Base-by-base conservation (phyloP, 345 rosid species). In the Melaleuca quinquenervia region DNA sequence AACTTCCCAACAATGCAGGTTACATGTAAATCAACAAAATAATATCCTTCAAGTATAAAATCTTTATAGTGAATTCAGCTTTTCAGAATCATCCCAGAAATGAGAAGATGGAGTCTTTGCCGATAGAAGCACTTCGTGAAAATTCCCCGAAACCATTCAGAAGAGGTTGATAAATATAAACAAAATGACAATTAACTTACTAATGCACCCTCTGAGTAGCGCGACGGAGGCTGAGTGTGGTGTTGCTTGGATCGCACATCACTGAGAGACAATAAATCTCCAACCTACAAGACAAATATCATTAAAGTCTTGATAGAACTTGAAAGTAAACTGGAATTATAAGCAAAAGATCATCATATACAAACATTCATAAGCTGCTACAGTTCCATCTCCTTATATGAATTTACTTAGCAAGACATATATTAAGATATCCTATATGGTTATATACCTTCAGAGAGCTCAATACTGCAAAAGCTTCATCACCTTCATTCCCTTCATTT, bases 191-290 rank as follows among this genome's bases (percentile, higher is more conserved):
- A 84, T 51, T 51, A 85, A 56, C 52, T 83, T 94, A 97, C 99
- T 96, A 97, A 89, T 89, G 99, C 93, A 85, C 93, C 98, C 90
- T 97, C 99, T 13, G 95, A 93, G 91, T 94, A 97, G 91, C 96
- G 99, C 54, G 95, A 85, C 84, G 98, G 94, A 88, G 93, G 97
- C 89, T 93, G 94, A 24, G 98, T 97, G 90, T 90, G 85, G 90
- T 96, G 98, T 90, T 94, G 96, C 91, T 92, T 91, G 89, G 91
- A 90, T 85, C 93, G 93, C 82, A 91, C 91, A 85, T 90, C 92
- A 84, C 89, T 86, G 86, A 94, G 88, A 89, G 62, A 54, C 85
- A 97, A 52, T 58, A 52, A 88, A 88, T 94, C 96, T 85, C 95
- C 98, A 88, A 90, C 86, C 99, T 97, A 90, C 74, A 88, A 87